These are phyloP conservation scores for Mixia osmundae DNA, from an alignment of 1,284 basidiomycete genomes.

Conservation along the genomic window DNA sequence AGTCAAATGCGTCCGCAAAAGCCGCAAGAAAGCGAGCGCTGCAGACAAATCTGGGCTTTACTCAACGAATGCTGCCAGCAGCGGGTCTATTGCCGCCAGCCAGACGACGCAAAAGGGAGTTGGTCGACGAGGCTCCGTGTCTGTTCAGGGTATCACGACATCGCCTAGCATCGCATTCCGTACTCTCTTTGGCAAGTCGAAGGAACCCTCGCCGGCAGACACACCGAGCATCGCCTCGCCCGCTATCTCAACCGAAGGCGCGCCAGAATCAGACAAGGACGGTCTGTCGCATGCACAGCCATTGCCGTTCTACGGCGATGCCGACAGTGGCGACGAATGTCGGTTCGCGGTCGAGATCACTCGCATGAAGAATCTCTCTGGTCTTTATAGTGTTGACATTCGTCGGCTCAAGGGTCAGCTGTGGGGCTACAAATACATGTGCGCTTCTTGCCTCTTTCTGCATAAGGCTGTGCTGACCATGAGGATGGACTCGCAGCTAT, in stretches of 20 bases:
- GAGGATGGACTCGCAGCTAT: too few species aligned
- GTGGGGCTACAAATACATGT: conserved; percentile 50
- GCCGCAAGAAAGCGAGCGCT: conserved; percentile 19
- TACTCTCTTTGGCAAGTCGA: conserved; percentile 10
- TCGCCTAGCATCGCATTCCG: conserved; percentile 9
- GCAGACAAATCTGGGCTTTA: conserved; percentile 7
- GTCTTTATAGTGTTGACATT: conserved; percentile 70
- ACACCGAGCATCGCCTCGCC: conserved; percentile 8
- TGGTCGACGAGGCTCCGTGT: background rate
- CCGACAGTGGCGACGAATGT: conserved; percentile 73
- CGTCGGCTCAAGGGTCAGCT: conserved; percentile 74
- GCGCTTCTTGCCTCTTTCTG: too few species aligned
- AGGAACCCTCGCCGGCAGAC: conserved; percentile 11
- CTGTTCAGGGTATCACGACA: background rate
- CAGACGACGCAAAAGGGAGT: background rate
- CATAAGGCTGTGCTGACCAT: too few species aligned
- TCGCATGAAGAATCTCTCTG: conserved; percentile 57
- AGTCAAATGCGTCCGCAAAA: conserved; percentile 19
- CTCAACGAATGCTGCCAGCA: conserved; percentile 12
- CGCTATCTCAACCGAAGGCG: background rate
- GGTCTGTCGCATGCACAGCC: too few species aligned
- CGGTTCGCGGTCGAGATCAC: conserved; percentile 80
- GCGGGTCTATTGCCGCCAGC: background rate
- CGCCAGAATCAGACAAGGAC: too few species aligned
- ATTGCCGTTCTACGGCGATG: conserved; percentile 39